These are phyloP conservation scores for Lathyrus aphaca DNA, from an alignment of 306 rosid species.

Conservation along the genomic window DNA sequence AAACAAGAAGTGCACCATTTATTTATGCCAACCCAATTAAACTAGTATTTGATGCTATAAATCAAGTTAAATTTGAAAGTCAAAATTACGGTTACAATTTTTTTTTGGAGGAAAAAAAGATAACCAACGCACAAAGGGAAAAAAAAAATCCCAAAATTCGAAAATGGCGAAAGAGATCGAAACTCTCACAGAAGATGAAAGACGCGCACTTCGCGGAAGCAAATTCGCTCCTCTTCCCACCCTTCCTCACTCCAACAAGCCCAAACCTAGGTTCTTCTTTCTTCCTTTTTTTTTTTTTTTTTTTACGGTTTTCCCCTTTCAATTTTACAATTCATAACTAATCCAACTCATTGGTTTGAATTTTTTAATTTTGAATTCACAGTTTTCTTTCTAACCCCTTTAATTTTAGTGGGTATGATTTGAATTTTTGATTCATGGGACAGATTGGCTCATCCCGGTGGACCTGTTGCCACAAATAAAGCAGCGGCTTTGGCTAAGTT, in stretches of 20 bases:
- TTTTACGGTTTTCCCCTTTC: constrained; percentile 31
- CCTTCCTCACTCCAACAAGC: constrained; percentile 49
- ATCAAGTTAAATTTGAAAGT: constrained; percentile 23
- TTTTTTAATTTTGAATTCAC: constrained; percentile 27
- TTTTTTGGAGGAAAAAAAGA: neutral
- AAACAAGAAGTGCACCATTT: no score
- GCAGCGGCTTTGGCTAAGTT: constrained; percentile 94
- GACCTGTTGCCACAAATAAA: constrained; percentile 84
- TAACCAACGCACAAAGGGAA: neutral
- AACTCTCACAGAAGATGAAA: constrained; percentile 74
- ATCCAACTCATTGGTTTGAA: neutral
- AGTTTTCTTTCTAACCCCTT: neutral
- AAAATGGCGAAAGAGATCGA: constrained; percentile 62
- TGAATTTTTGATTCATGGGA: constrained; percentile 1
- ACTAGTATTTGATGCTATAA: constrained; percentile 2
- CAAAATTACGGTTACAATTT: neutral
- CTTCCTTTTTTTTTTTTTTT: constrained; percentile 8
- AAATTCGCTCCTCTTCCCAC: constrained; percentile 89
- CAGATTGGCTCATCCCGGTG: constrained; percentile 96
- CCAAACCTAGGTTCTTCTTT: constrained; percentile 65
- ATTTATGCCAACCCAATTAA: neutral
- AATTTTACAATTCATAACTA: neutral
- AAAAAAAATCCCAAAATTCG: neutral
- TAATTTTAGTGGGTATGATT: constrained; percentile 37
- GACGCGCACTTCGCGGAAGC: constrained; percentile 84